These are phyloP conservation scores for Pseudogymnoascus sp. DNA, from an alignment of 2,329 filamentous ascomycete genomes.

Conservation along the genomic window DNA sequence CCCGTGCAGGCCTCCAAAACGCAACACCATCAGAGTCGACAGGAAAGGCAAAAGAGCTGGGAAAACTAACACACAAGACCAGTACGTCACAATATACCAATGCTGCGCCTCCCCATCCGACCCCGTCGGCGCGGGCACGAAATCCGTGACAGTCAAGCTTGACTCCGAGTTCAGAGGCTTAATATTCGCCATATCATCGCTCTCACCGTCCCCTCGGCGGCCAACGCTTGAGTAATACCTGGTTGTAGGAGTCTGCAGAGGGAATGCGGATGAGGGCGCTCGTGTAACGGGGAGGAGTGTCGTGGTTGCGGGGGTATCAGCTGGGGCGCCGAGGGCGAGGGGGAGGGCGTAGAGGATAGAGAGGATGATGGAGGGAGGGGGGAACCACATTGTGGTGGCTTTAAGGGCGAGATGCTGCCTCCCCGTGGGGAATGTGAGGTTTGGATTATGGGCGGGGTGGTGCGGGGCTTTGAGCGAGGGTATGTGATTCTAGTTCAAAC, in stretches of 20 bases:
- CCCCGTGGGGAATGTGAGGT: background rate
- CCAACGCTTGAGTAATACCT: background rate
- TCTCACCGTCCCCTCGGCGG: background rate
- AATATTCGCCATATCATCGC: no score
- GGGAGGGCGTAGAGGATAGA: background rate
- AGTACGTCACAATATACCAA: background rate
- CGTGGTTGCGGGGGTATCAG: background rate
- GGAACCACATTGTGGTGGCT: background rate
- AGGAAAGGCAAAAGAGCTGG: background rate
- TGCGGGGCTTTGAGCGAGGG: background rate
- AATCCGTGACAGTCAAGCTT: background rate
- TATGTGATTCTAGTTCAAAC: background rate
- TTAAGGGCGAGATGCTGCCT: background rate
- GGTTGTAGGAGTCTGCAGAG: background rate
- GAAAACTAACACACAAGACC: background rate
- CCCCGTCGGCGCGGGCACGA: background rate
- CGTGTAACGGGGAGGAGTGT: background rate
- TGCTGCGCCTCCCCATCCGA: background rate
- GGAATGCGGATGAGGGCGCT: background rate
- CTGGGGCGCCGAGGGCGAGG: background rate
- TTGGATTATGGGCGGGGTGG: background rate
- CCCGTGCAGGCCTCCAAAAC: background rate
- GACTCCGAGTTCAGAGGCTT: background rate
- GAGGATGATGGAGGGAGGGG: background rate
- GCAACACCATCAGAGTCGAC: background rate